Conservation (phyloP, 2,329 filamentous ascomycete species). For the Mycocentrospora acerina region DNA sequence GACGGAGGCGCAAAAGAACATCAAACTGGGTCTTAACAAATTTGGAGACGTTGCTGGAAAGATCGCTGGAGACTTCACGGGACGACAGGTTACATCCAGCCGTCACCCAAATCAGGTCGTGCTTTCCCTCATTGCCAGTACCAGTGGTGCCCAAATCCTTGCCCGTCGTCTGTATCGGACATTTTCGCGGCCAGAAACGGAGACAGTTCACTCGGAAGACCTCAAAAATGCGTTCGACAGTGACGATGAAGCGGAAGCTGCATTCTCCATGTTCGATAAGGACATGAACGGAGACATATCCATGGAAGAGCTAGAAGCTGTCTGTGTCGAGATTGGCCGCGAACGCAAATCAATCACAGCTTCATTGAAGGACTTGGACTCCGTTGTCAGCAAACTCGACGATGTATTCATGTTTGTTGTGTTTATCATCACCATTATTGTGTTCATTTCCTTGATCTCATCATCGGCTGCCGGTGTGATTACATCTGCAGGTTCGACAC, state of each 20-base stretch:
- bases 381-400: conserved; percentile 87
- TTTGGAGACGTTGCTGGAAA: conserved; percentile 83
- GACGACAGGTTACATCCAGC: conserved; percentile 65
- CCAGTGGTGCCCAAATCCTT: conserved; percentile 75
- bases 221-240: conserved; percentile 76
- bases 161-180: conserved; percentile 87
- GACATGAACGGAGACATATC: conserved; percentile 96
- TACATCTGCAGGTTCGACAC: conserved; percentile 82
- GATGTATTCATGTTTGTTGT: conserved; percentile 88
- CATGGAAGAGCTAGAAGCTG: conserved; percentile 89
- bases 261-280: conserved; percentile 91
- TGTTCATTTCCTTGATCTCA: conserved; percentile 87
- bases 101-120: conserved; percentile 85
- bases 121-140: conserved; percentile 71
- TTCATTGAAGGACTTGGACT: conserved; percentile 91
- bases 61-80: conserved; percentile 90
- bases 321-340: conserved; percentile 90
- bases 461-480: conserved; percentile 86
- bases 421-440: conserved; percentile 73
- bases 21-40: conserved; percentile 72
- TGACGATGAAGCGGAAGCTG: conserved; percentile 82
- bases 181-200: conserved; percentile 71
- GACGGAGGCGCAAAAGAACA: conserved; percentile 69
- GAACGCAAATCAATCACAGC: conserved; percentile 95
- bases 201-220: conserved; percentile 77